Conservation (phyloP, 805 yeast species). For the Cyberlindnera petersonii region DNA sequence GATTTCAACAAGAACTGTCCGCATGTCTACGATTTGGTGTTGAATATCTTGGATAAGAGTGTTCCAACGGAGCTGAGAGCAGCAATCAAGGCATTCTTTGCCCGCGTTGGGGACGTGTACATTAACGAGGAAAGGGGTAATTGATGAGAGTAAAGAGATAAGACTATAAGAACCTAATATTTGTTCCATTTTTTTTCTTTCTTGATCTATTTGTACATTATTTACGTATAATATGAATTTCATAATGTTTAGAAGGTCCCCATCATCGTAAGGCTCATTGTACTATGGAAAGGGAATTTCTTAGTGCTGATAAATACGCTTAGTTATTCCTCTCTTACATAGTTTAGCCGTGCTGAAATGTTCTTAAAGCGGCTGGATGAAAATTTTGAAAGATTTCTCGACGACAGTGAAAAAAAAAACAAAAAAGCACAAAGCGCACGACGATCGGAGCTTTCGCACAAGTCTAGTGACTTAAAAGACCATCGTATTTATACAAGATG, state of each 20-base stretch:
- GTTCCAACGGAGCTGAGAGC: conserved; percentile 57
- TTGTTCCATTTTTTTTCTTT: not conserved
- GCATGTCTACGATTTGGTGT: conserved; percentile 53
- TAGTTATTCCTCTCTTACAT: not conserved
- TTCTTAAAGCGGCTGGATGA: conserved; percentile 13
- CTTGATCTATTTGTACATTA: not conserved
- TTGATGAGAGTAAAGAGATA: not conserved
- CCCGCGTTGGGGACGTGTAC: conserved; percentile 51
- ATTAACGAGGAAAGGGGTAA: conserved; percentile 22
- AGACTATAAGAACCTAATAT: too few relatives aligned
- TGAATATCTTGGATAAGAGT: conserved; percentile 57
- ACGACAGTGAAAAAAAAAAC: conserved; percentile 21
- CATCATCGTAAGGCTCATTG: too few relatives aligned
- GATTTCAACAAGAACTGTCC: conserved; percentile 64
- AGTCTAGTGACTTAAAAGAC: not conserved
- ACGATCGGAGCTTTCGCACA: not conserved
- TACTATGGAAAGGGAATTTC: not conserved
- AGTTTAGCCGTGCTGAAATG: conserved; percentile 17
- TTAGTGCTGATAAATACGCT: conserved; percentile 2
- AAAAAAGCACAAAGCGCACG: not conserved
- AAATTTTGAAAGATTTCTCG: conserved; percentile 17
- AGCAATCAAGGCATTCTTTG: conserved; percentile 57
- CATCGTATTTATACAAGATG: conserved; percentile 15
- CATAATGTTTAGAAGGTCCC: too few relatives aligned
- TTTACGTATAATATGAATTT: not conserved